Evolutionary conservation across 108 stramenopile genomes (phyloP), one percentile per base, ranked within the genome.

Genomic region (Cyclotella kingstonii): DNA sequence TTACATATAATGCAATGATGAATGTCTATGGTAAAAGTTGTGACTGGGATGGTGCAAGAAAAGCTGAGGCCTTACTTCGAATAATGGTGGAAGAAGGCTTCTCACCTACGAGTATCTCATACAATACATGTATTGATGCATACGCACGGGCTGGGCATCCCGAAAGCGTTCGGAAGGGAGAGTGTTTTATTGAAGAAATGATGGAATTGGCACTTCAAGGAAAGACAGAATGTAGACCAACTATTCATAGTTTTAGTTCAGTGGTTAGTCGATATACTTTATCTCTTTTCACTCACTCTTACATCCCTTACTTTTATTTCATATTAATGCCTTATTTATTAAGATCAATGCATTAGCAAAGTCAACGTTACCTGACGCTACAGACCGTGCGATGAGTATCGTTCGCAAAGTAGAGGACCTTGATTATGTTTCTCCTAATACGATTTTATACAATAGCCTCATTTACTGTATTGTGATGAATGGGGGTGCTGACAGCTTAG

Each of bases 311-410:
- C 21, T 3, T 54, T 35, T 23, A 3, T 29, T 30, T 50, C 4
- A 31, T 50, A 12, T 36, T 4, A 31, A 23, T 36, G 29, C 33
- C 4, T 18, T 22, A 10, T 19, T 29, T 11, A 4, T 51, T 30
- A 19, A 51, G 70, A 56, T 86, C 26, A 81, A 82, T 66, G 79
- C 85, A 0, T 74, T 78, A 31, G 81, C 85, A 43, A 82, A 84
- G 38, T 63, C 80, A 21, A 66, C 55, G 11, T 55, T 56, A 21
- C 15, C 23, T 6, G 70, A 79, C 35, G 47, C 68, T 18, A 42
- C 62, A 4, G 69, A 70, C 10, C 74, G 63, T n/a, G 78, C 78
- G 19, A 63, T 66, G 48, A 54, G 40, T 12, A 30, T 73, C 30
- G 58, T 73, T 36, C 42, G 48, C 18, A 59, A 43, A 58, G 72